Evolutionary conservation across 1,139 yeast species (phyloP).

Genomic region (Keqinozyma sinolaborantium): DNA sequence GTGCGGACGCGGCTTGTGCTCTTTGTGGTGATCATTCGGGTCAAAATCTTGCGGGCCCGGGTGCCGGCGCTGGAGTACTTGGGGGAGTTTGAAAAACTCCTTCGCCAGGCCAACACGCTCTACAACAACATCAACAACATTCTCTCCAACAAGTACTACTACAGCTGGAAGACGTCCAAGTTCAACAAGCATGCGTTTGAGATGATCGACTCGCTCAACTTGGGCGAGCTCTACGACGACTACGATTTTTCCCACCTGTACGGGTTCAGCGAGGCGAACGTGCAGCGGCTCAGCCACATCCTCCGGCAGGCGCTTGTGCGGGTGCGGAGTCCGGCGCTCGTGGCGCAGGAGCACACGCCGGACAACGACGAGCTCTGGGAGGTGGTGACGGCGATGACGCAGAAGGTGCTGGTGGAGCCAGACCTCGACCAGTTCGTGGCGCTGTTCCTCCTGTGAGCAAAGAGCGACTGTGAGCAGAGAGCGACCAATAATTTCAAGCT

Average conservation of each 20-base stretch:
- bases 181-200: not conserved
- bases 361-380: not conserved
- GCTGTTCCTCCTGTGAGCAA: no score
- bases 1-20: not conserved
- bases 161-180: constrained; percentile 24
- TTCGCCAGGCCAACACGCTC: not conserved
- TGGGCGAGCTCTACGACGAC: not conserved
- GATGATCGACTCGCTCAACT: not conserved
- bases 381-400: not conserved
- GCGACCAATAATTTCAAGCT: no score
- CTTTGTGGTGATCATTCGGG: not conserved
- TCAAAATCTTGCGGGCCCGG: not conserved
- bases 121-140: not conserved
- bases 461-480: no score
- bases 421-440: no score
- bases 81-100: not conserved
- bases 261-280: not conserved
- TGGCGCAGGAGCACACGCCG: not conserved
- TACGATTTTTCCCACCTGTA: not conserved
- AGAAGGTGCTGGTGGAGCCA: no score
- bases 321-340: no score
- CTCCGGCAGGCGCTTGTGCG: not conserved
- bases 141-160: constrained; percentile 22
- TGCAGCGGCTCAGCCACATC: not conserved
- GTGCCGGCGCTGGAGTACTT: not conserved